Evolutionary conservation across 1,284 basidiomycete genomes (phyloP).

Genomic region (Fomitopsis pinicola): DNA sequence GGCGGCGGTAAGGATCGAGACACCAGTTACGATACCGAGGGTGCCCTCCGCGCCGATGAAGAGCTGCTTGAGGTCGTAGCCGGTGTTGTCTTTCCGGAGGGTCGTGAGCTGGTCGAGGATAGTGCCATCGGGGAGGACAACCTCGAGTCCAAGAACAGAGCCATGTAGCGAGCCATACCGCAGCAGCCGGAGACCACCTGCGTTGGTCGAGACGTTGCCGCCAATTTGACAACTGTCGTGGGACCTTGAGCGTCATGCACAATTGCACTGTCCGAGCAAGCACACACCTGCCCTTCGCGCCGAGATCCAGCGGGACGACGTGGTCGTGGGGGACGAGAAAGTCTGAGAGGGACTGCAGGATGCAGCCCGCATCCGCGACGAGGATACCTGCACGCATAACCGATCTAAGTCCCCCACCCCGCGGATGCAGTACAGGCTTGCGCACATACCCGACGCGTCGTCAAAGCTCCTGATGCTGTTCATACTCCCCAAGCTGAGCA

Average conservation of each 20-base stretch:
- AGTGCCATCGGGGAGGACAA: slow-evolving; percentile 96
- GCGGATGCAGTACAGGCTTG: not conserved
- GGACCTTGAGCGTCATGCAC: not conserved
- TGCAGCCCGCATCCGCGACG: slow-evolving; percentile 87
- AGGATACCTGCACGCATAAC: slow-evolving; percentile 48
- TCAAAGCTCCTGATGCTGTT: slow-evolving; percentile 90
- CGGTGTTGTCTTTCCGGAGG: slow-evolving; percentile 97
- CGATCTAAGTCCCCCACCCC: slow-evolving; percentile 3
- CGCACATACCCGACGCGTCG: slow-evolving; percentile 71
- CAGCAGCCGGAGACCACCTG: slow-evolving; percentile 90
- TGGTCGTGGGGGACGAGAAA: slow-evolving; percentile 86
- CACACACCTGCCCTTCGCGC: slow-evolving; percentile 88
- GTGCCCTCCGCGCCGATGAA: slow-evolving; percentile 99
- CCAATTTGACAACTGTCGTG: slow-evolving; percentile 87
- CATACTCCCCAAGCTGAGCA: slow-evolving; percentile 84
- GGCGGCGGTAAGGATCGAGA: slow-evolving; percentile 93
- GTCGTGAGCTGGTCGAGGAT: slow-evolving; percentile 82
- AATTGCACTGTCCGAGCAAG: not conserved
- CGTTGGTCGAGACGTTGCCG: slow-evolving; percentile 97
- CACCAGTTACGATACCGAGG: slow-evolving; percentile 91
- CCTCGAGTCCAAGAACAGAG: slow-evolving; percentile 94
- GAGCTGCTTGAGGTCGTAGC: slow-evolving; percentile 98
- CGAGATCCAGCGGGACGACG: slow-evolving; percentile 97
- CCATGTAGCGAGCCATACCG: slow-evolving; percentile 97
- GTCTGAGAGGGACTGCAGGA: slow-evolving; percentile 89